These are phyloP conservation scores for Suhomyces wounanorum DNA, from an alignment of 1,139 yeast species.

Conservation along the genomic window DNA sequence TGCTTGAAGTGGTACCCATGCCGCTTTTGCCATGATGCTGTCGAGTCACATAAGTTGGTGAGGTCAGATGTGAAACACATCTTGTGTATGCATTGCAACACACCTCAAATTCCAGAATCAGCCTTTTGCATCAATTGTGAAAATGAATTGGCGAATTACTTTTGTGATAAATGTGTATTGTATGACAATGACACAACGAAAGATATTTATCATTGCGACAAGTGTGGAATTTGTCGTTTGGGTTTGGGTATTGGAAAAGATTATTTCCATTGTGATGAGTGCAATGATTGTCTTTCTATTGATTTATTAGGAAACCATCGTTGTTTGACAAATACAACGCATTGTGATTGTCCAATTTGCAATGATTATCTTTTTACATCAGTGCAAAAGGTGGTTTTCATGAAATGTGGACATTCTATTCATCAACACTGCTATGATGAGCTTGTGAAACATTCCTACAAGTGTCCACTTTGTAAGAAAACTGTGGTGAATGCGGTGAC, in stretches of 20 bases:
- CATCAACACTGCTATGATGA: constrained; percentile 84
- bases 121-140: constrained; percentile 71
- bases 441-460: constrained; percentile 76
- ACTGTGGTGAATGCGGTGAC: constrained; percentile 86
- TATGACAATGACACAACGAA: constrained; percentile 82
- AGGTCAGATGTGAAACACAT: constrained; percentile 66
- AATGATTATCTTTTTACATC: constrained; percentile 89
- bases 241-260: constrained; percentile 89
- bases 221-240: constrained; percentile 88
- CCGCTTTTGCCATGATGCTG: constrained; percentile 81
- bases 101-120: constrained; percentile 69
- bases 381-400: constrained; percentile 82
- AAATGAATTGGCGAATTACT: constrained; percentile 68
- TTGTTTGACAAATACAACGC: constrained; percentile 85
- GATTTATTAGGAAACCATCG: constrained; percentile 75
- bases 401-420: constrained; percentile 94
- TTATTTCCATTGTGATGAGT: constrained; percentile 87
- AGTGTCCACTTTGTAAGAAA: constrained; percentile 88
- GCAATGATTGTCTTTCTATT: constrained; percentile 86
- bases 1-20: constrained; percentile 80
- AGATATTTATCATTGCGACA: constrained; percentile 87
- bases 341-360: constrained; percentile 91
- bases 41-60: constrained; percentile 59
- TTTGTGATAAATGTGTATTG: constrained; percentile 73
- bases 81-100: constrained; percentile 77